Evolutionary conservation across 352 stramenopile genomes (phyloP).

Genomic region (Phytopythium sindhum): DNA sequence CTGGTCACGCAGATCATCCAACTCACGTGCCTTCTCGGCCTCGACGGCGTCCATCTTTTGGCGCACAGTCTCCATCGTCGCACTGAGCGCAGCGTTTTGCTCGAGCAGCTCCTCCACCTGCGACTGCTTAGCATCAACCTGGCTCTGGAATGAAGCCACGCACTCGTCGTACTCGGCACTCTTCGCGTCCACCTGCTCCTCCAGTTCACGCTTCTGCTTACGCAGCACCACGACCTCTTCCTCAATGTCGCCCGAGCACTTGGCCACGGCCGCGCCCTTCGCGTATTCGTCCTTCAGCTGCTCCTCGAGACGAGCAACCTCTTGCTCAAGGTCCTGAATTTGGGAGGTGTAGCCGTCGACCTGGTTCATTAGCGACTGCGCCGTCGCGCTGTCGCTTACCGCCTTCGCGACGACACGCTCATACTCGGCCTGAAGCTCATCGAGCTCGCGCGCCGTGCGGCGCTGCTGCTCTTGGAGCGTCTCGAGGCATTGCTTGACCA

Average conservation of each 20-base stretch:
- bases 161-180: slow-evolving; percentile 36
- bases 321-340: slow-evolving; percentile 41
- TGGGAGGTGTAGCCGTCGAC: slow-evolving; percentile 37
- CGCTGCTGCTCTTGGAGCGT: slow-evolving; percentile 35
- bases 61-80: slow-evolving; percentile 32
- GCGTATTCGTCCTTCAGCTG: slow-evolving; percentile 53
- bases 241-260: slow-evolving; percentile 41
- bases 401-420: slow-evolving; percentile 37
- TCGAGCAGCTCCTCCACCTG: slow-evolving; percentile 37
- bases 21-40: slow-evolving; percentile 32
- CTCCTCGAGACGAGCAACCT: slow-evolving; percentile 31
- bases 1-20: slow-evolving; percentile 29
- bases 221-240: slow-evolving; percentile 39
- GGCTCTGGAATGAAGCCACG: slow-evolving; percentile 34
- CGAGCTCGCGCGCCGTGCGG: slow-evolving; percentile 31
- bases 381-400: slow-evolving; percentile 24
- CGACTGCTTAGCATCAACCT: slow-evolving; percentile 37
- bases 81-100: slow-evolving; percentile 37
- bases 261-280: slow-evolving; percentile 31
- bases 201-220: slow-evolving; percentile 35
- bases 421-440: slow-evolving; percentile 43
- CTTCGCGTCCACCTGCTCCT: slow-evolving; percentile 32
- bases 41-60: slow-evolving; percentile 45
- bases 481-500: slow-evolving; percentile 27
- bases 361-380: slow-evolving; percentile 35